A percentile compares a stretch with the other conserved stretches of the same genome.
These are phyloP conservation scores for Epichloe gansuensis DNA, from an alignment of 2,329 filamentous ascomycete genomes.

Conservation along the genomic window DNA sequence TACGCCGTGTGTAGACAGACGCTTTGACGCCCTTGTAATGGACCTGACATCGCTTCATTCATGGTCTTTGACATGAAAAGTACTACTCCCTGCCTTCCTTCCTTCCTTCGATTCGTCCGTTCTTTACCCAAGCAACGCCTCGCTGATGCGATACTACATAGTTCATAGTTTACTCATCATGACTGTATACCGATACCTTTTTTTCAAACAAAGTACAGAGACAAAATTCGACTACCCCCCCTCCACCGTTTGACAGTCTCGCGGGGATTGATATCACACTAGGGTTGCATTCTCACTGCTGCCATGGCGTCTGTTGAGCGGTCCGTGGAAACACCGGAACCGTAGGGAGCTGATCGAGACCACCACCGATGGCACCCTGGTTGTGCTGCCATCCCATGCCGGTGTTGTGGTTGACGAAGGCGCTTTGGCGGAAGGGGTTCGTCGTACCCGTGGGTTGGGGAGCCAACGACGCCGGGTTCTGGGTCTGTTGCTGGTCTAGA, in stretches of 20 bases:
- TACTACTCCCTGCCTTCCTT: not conserved
- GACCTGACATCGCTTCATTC: not conserved
- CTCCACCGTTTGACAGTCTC: not conserved
- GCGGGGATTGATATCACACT: not conserved
- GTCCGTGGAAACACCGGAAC: slow-evolving; percentile 79
- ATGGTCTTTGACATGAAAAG: not conserved
- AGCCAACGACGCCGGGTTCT: slow-evolving; percentile 34
- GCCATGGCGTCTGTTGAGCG: slow-evolving; percentile 48
- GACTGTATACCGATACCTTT: not conserved
- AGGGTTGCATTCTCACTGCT: slow-evolving; percentile 21
- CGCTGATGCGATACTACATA: slow-evolving; percentile 7
- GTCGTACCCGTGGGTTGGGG: slow-evolving; percentile 78
- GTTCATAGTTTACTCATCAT: slow-evolving; percentile 5
- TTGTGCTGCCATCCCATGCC: slow-evolving; percentile 80
- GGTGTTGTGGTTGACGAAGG: slow-evolving; percentile 79
- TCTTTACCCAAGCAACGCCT: slow-evolving; percentile 7
- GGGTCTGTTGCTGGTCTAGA: slow-evolving; percentile 30
- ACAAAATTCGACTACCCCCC: not conserved
- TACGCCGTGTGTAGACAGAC: too few species aligned
- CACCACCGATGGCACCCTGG: slow-evolving; percentile 68
- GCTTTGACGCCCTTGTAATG: too few species aligned
- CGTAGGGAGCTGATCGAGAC: slow-evolving; percentile 65
- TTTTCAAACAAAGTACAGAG: not conserved
- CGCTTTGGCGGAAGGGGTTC: slow-evolving; percentile 87
- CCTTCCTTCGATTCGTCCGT: not conserved